Percentiles rank a stretch among this genome's conserved stretches.
These are phyloP conservation scores for Beauveria medogensis DNA, from an alignment of 2,329 filamentous ascomycete genomes.

Conservation along the genomic window DNA sequence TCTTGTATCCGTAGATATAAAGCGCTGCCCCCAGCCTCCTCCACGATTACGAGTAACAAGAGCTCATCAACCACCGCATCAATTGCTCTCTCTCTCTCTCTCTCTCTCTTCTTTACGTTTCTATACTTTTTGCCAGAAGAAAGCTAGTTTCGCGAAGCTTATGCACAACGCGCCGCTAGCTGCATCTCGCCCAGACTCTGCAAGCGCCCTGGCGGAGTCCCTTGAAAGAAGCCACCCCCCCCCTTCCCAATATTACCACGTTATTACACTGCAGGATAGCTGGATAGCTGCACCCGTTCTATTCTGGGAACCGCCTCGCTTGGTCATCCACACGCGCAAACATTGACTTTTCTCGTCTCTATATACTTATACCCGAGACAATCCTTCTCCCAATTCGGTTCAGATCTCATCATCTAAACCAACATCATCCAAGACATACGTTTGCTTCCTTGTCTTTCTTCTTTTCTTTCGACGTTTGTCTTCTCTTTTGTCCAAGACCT, in stretches of 20 bases:
- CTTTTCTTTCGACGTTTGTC: too few relatives aligned
- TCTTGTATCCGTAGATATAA: too few relatives aligned
- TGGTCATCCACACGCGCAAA: not conserved
- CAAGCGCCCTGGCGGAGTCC: conserved; percentile 8
- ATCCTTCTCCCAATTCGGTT: conserved; percentile 7
- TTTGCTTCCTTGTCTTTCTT: not conserved
- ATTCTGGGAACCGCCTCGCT: conserved; percentile 8
- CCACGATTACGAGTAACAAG: too few relatives aligned
- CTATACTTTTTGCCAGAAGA: not conserved
- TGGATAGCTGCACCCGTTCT: not conserved
- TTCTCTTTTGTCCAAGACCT: too few relatives aligned
- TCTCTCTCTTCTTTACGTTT: not conserved
- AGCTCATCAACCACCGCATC: not conserved
- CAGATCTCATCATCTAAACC: conserved; percentile 7
- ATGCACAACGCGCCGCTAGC: conserved; percentile 1
- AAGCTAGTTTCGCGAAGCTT: not conserved
- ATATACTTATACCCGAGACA: conserved; percentile 9
- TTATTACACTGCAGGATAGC: not conserved
- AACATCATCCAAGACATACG: conserved; percentile 1
- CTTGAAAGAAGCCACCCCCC: not conserved
- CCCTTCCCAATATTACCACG: conserved; percentile 1
- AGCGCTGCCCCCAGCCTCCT: too few relatives aligned
- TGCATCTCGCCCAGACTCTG: conserved; percentile 1
- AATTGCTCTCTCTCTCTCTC: too few relatives aligned
- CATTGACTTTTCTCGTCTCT: not conserved